These are phyloP conservation scores for Candida adriatica DNA, from an alignment of 805 yeast genomes.

Conservation along the genomic window DNA sequence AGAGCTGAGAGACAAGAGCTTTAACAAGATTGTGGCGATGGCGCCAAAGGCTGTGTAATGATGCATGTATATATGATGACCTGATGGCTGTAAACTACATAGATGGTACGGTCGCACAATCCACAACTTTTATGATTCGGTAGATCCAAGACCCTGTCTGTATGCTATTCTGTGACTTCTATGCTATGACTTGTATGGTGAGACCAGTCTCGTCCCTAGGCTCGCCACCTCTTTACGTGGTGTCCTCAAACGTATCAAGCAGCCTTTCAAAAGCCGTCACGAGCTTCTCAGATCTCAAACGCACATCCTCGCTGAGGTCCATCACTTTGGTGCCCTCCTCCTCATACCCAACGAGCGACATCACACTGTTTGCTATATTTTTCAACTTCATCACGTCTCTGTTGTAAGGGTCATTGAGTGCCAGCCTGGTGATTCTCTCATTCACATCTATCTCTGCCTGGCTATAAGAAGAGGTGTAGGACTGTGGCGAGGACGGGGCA, in stretches of 20 bases:
- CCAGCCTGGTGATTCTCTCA: constrained; percentile 9
- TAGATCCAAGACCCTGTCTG: too few relatives aligned
- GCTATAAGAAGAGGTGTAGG: constrained; percentile 11
- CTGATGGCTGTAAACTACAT: too few relatives aligned
- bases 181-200: too few relatives aligned
- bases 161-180: too few relatives aligned
- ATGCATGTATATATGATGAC: too few relatives aligned
- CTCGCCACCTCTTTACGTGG: too few relatives aligned
- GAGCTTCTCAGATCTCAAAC: constrained; percentile 8
- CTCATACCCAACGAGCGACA: constrained; percentile 13
- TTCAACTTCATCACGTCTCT: constrained; percentile 14
- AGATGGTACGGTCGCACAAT: too few relatives aligned
- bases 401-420: constrained; percentile 8
- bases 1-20: constrained; percentile 78
- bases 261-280: constrained; percentile 8
- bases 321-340: constrained; percentile 10
- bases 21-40: constrained; percentile 77
- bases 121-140: too few relatives aligned
- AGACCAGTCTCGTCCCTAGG: too few relatives aligned
- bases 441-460: constrained; percentile 19
- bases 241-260: constrained; percentile 12
- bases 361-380: constrained; percentile 13
- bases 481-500: constrained; percentile 20
- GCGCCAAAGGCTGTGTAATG: constrained; percentile 79
- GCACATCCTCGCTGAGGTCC: constrained; percentile 10